Conservation (phyloP, 2,329 filamentous ascomycete genomes). For the Pestalotiopsis sp. region DNA sequence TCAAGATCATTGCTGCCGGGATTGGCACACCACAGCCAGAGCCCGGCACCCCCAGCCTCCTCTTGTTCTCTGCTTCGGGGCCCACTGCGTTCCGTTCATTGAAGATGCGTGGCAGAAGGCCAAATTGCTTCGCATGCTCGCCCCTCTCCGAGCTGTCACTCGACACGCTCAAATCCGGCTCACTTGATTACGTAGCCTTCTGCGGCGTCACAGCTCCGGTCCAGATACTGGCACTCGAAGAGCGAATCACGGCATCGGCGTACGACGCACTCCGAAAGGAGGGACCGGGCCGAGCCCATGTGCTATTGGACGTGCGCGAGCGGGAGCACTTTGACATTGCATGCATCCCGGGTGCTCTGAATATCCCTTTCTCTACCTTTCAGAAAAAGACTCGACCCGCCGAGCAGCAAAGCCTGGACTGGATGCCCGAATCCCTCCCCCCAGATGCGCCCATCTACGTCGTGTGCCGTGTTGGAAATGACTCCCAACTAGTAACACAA, state of each 20-base stretch:
- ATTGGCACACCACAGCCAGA: slow-evolving; percentile 21
- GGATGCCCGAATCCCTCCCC: slow-evolving; percentile 41
- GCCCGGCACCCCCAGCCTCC: slow-evolving; percentile 34
- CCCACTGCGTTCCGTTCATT: slow-evolving; percentile 69
- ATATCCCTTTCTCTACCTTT: slow-evolving; percentile 67
- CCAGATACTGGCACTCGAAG: slow-evolving; percentile 59
- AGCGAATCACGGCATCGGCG: slow-evolving; percentile 68
- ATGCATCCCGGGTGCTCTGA: slow-evolving; percentile 74
- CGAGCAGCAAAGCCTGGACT: slow-evolving; percentile 28
- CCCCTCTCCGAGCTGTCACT: slow-evolving; percentile 62
- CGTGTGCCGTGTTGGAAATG: slow-evolving; percentile 76
- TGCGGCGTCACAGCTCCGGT: slow-evolving; percentile 68
- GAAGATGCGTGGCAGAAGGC: slow-evolving; percentile 68
- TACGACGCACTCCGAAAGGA: slow-evolving; percentile 46
- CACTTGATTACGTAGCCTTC: slow-evolving; percentile 83
- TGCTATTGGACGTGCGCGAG: slow-evolving; percentile 83
- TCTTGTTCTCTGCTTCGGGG: slow-evolving; percentile 51
- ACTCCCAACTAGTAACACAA: slow-evolving; percentile 72
- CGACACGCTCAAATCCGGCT: slow-evolving; percentile 63
- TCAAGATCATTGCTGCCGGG: slow-evolving; percentile 72
- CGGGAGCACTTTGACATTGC: slow-evolving; percentile 84
- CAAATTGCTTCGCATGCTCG: slow-evolving; percentile 78
- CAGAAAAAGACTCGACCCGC: slow-evolving; percentile 28
- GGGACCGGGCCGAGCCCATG: slow-evolving; percentile 36
- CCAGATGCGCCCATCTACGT: slow-evolving; percentile 64